Base-by-base conservation (phyloP, 345 rosid species). In the Lenwebbia sp. region DNA sequence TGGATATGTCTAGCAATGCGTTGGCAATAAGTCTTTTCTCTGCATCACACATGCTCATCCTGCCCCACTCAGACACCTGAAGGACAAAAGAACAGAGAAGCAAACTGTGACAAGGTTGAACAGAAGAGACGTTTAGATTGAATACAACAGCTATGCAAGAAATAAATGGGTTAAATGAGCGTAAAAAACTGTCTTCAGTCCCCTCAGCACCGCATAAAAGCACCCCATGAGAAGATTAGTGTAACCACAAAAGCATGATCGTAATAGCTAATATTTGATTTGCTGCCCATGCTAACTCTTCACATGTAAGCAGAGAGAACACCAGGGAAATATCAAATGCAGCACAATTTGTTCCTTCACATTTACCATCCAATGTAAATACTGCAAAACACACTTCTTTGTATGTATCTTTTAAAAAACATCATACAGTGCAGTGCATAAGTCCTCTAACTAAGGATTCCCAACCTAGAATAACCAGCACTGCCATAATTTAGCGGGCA, bases 21-120 rank as follows among this genome's bases (percentile, higher is more conserved):
- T 95, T 98, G 44, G 99, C 98, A 3, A 98, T 90, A 60, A 98
- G 99, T 87, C 99, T 92, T 88, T 90, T 93, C 88, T 98, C 98
- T 7, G 98, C 99, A 88, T 98, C 99, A 25, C 99, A 96, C 94
- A 98, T 95, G 83, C 96, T 93, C 99, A 98, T 98, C 91, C 88
- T 94, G 83, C 99, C 99, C 99, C 99, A 98, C 87, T 96, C 96
- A 65, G 98, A 89, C 40, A 92, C 91, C 99, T 97, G 78, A 82
- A 93, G 83, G 53, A 54, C 53, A 33, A 56, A 86, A 90, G 21
- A 82, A 56, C 76, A 40, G 52, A 41, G 23, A 33, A 50, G 60
- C 8, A 49, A 58, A 25, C 78, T 17, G 4, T 50, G 50, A 58
- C 22, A 50, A 51, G 44, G 65, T 37, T 75, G 37, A 14, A 52